A percentile compares a stretch with the other conserved stretches of the same genome.
These are phyloP conservation scores for Coelastrella sp. DNA, from an alignment of 139 green algal species.

Conservation along the genomic window DNA sequence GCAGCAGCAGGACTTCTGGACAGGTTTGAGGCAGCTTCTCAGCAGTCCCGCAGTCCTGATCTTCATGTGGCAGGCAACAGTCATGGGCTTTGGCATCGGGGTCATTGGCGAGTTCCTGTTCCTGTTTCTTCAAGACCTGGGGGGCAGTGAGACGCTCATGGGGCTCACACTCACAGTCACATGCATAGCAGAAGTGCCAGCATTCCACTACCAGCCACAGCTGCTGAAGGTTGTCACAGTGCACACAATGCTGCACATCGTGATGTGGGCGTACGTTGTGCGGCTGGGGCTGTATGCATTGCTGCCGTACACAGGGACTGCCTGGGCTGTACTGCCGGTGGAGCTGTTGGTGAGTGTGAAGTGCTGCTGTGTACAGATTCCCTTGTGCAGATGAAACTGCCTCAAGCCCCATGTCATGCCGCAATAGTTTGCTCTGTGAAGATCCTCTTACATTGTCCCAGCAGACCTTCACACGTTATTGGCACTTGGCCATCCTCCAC, in stretches of 20 bases:
- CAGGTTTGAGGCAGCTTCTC: slow-evolving; percentile 20
- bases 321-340: slow-evolving; percentile 62
- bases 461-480: no score
- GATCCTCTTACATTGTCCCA: no score
- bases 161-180: slow-evolving; percentile 66
- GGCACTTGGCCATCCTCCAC: not conserved
- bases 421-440: not conserved
- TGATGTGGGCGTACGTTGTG: slow-evolving; percentile 50
- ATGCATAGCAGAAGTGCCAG: slow-evolving; percentile 60
- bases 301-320: slow-evolving; percentile 38
- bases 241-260: slow-evolving; percentile 34
- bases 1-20: slow-evolving; percentile 28
- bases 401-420: no score
- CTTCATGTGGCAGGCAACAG: slow-evolving; percentile 38
- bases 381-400: not conserved
- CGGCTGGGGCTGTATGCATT: slow-evolving; percentile 59
- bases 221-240: slow-evolving; percentile 15
- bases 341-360: slow-evolving; percentile 53
- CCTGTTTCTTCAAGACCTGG: slow-evolving; percentile 60
- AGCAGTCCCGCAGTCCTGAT: slow-evolving; percentile 32
- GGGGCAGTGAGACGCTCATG: slow-evolving; percentile 57
- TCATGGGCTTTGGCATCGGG: slow-evolving; percentile 47
- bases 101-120: slow-evolving; percentile 67
- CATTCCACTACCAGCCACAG: slow-evolving; percentile 55
- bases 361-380: not conserved